These are phyloP conservation scores for Penstemon barbatus DNA, from an alignment of 257 asterid genomes.

Conservation along the genomic window DNA sequence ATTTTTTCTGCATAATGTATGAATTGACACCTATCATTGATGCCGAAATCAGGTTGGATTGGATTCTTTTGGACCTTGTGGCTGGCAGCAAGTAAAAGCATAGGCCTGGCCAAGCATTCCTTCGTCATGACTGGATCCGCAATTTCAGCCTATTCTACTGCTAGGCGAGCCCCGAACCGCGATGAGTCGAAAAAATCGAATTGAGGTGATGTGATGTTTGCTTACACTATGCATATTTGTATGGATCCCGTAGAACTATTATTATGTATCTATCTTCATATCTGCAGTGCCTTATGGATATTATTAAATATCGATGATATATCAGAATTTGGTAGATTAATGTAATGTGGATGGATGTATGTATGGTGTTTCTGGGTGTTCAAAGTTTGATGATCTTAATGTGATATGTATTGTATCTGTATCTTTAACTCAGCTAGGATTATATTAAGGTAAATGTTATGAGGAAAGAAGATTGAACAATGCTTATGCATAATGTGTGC, in stretches of 20 bases:
- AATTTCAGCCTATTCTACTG: slow-evolving; percentile 53
- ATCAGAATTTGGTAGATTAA: background rate
- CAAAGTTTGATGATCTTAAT: background rate
- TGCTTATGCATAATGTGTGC: no score
- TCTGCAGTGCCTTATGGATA: background rate
- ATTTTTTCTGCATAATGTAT: background rate
- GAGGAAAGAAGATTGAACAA: no score
- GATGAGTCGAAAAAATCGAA: slow-evolving; percentile 21
- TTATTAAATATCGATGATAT: slow-evolving; percentile 20
- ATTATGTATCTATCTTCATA: background rate
- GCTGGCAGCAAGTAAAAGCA: slow-evolving; percentile 50
- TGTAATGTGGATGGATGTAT: slow-evolving; percentile 2
- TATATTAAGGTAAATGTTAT: no score
- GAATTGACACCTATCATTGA: background rate
- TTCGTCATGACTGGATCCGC: slow-evolving; percentile 61
- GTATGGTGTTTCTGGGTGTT: background rate
- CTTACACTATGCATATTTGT: background rate
- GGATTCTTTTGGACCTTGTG: slow-evolving; percentile 67
- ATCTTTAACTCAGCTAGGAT: background rate
- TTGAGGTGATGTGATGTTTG: slow-evolving; percentile 17
- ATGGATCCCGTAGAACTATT: background rate
- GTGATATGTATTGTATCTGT: background rate
- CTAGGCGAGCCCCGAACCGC: slow-evolving; percentile 33
- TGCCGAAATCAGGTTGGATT: slow-evolving; percentile 64
- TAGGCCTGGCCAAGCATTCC: slow-evolving; percentile 57